Evolutionary conservation across 2,329 filamentous ascomycete genomes (phyloP).

Genomic region (Aureobasidium lini): DNA sequence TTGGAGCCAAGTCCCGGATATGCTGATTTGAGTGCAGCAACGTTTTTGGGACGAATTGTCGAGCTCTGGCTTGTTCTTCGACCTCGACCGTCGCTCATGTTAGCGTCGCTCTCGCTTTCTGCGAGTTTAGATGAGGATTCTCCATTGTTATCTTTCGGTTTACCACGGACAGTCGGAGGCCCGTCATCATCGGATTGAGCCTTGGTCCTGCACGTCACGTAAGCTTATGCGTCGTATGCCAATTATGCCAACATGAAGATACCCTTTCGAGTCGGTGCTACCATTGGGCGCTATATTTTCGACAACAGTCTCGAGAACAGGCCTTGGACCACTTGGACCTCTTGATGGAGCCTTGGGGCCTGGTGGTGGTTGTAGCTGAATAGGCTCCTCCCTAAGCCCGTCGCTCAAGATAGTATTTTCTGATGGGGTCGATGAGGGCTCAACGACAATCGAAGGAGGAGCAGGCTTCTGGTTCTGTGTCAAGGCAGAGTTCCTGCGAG

Average conservation of each 20-base stretch:
- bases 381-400: slow-evolving; percentile 20
- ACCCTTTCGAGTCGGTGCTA: slow-evolving; percentile 7
- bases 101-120: slow-evolving; percentile 59
- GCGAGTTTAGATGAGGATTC: slow-evolving; percentile 24
- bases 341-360: slow-evolving; percentile 34
- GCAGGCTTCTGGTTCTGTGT: slow-evolving; percentile 34
- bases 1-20: slow-evolving; percentile 55
- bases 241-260: background rate
- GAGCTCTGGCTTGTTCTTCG: slow-evolving; percentile 10
- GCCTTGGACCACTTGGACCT: slow-evolving; percentile 24
- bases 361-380: slow-evolving; percentile 25
- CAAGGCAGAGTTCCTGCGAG: slow-evolving; percentile 34
- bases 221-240: background rate
- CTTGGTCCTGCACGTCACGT: background rate
- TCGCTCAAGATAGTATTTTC: slow-evolving; percentile 21
- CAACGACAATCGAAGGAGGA: slow-evolving; percentile 38
- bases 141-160: slow-evolving; percentile 43
- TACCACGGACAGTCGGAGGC: slow-evolving; percentile 22
- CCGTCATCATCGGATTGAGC: slow-evolving; percentile 26
- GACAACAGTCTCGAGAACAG: slow-evolving; percentile 57
- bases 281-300: slow-evolving; percentile 15
- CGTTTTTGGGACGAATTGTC: slow-evolving; percentile 24
- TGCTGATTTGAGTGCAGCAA: slow-evolving; percentile 55
- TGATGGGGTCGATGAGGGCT: slow-evolving; percentile 30
- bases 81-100: slow-evolving; percentile 38